A percentile compares a stretch with the other conserved stretches of the same genome.
phyloP scores from a whole-genome alignment of 768 basidiomycete species.

The Glaciozyma martinii region DNA sequence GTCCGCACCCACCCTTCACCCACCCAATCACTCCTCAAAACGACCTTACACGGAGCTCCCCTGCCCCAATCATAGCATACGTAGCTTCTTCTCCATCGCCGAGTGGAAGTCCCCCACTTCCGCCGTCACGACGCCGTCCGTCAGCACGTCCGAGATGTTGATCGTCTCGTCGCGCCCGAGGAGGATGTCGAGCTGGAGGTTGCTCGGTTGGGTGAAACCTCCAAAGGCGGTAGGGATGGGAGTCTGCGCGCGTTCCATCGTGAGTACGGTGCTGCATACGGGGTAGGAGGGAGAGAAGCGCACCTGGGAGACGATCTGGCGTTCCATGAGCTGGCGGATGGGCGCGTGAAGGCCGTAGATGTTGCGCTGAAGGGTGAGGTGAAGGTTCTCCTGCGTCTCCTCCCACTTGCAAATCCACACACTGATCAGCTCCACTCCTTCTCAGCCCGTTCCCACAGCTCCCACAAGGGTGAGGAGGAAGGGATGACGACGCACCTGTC shows the following conservation, averaged over 20 bases:
- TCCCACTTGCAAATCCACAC: slow-evolving; percentile 62
- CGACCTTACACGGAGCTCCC: too few species aligned
- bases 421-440: neutral
- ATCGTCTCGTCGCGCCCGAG: slow-evolving; percentile 85
- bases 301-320: slow-evolving; percentile 70
- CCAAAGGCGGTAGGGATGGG: neutral
- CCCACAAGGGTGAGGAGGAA: neutral
- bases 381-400: slow-evolving; percentile 77
- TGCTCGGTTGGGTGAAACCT: slow-evolving; percentile 44
- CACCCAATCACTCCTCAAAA: too few species aligned
- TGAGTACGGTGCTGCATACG: neutral
- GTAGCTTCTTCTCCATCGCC: slow-evolving; percentile 56
- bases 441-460: neutral
- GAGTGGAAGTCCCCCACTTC: slow-evolving; percentile 51
- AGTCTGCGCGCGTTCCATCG: neutral
- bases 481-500: slow-evolving; percentile 53
- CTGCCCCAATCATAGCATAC: slow-evolving; percentile 10
- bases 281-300: slow-evolving; percentile 36
- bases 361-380: slow-evolving; percentile 73
- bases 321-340: slow-evolving; percentile 85
- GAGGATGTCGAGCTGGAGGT: slow-evolving; percentile 82
- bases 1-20: too few species aligned
- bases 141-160: slow-evolving; percentile 67
- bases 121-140: slow-evolving; percentile 51
- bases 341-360: slow-evolving; percentile 80